A percentile compares a stretch with the other conserved stretches of the same genome.
phyloP scores from a whole-genome alignment of 495 filamentous ascomycete species.

The Penicillium verhagenii region DNA sequence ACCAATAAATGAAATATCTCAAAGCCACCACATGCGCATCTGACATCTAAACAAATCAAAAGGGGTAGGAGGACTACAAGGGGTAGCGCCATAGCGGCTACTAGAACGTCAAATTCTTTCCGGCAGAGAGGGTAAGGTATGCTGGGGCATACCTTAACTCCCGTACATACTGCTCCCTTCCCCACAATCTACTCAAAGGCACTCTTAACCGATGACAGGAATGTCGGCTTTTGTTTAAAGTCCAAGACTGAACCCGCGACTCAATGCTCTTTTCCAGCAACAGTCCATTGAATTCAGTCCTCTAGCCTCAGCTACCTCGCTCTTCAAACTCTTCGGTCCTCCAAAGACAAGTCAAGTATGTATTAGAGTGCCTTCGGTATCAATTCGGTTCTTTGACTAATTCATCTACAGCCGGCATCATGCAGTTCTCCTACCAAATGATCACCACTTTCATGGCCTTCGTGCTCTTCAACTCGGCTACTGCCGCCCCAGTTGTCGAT shows the following conservation, averaged over 20 bases:
- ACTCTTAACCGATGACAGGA: not conserved
- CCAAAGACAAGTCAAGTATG: not conserved
- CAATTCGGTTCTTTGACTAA: not conserved
- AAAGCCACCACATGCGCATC: not conserved
- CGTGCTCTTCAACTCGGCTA: not conserved
- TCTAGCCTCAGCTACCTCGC: not conserved
- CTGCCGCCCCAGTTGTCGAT: constrained; percentile 1
- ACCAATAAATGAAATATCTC: not conserved
- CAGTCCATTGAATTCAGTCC: too few relatives aligned
- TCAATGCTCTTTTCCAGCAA: not conserved
- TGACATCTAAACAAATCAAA: not conserved
- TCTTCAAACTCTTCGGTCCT: too few relatives aligned
- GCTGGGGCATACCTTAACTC: not conserved
- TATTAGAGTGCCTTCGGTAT: not conserved
- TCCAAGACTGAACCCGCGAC: not conserved
- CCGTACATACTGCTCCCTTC: not conserved
- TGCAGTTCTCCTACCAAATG: constrained; percentile 4
- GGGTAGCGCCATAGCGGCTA: not conserved
- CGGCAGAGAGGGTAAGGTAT: not conserved
- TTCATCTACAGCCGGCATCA: constrained; percentile 1
- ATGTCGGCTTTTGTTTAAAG: not conserved
- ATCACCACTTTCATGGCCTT: constrained; percentile 7
- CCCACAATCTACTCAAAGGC: not conserved
- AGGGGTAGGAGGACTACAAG: not conserved
- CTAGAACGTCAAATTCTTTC: not conserved